Evolutionary conservation across 768 basidiomycete genomes (phyloP).

Genomic region (Tubosaeta sp.): DNA sequence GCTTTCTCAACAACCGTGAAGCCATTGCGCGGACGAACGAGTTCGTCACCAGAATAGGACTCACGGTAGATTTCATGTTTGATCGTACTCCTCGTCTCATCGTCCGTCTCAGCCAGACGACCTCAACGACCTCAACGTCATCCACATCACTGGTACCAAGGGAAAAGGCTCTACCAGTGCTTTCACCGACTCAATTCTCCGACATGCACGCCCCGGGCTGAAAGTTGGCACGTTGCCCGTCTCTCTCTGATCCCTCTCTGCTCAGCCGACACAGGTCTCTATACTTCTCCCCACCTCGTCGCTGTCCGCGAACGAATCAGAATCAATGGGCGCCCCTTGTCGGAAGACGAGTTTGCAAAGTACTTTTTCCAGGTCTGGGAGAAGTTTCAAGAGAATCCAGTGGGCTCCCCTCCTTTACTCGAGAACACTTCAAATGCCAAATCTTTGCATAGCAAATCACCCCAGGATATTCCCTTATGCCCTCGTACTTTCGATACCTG

Average conservation of each 20-base stretch:
- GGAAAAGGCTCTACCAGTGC: constrained; percentile 98
- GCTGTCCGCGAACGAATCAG: constrained; percentile 95
- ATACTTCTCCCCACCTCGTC: constrained; percentile 95
- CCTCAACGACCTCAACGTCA: constrained; percentile 83
- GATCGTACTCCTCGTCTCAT: constrained; percentile 11
- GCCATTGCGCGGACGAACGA: constrained; percentile 89
- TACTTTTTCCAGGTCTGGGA: constrained; percentile 99
- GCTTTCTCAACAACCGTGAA: constrained; percentile 38
- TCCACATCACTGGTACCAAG: constrained; percentile 97
- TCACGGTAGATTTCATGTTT: constrained; percentile 52
- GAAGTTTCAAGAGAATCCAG: constrained; percentile 62
- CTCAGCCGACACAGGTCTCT: constrained; percentile 58
- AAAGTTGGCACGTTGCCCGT: constrained; percentile 63
- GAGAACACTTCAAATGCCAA: background rate
- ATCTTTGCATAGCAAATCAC: constrained; percentile 37
- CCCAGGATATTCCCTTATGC: constrained; percentile 63
- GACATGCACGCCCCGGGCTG: constrained; percentile 67
- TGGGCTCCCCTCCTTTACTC: constrained; percentile 28
- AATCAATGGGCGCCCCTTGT: constrained; percentile 84
- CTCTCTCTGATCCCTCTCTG: background rate
- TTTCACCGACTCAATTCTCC: constrained; percentile 82
- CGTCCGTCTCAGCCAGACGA: constrained; percentile 57
- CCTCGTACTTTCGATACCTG: constrained; percentile 90
- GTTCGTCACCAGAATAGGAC: constrained; percentile 83
- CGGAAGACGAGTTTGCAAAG: constrained; percentile 81